A percentile compares a stretch with the other conserved stretches of the same genome.
phyloP scores from a whole-genome alignment of 805 yeast species.

The Spathaspora passalidarum region DNA sequence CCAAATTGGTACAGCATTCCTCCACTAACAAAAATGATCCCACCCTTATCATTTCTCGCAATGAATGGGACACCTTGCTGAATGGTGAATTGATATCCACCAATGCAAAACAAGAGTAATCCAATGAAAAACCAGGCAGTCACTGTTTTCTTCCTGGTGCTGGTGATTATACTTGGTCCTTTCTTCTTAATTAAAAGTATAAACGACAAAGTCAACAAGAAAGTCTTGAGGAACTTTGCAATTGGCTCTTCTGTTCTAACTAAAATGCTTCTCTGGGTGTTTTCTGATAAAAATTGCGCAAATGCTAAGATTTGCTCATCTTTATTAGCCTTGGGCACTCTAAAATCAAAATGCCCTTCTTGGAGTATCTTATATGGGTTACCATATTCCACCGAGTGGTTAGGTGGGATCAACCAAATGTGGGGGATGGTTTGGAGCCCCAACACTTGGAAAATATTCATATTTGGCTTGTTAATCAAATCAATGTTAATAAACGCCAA shows the following conservation, averaged over 20 bases:
- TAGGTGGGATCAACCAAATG: slow-evolving; percentile 64
- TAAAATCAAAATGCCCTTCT: slow-evolving; percentile 31
- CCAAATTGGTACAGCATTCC: slow-evolving; percentile 72
- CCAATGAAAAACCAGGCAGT: slow-evolving; percentile 17
- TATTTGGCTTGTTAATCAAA: slow-evolving; percentile 36
- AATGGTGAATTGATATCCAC: slow-evolving; percentile 65
- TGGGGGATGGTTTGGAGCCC: slow-evolving; percentile 57
- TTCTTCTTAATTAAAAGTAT: slow-evolving; percentile 51
- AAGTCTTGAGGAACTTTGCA: slow-evolving; percentile 43
- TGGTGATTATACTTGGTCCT: slow-evolving; percentile 26
- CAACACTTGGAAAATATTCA: slow-evolving; percentile 37
- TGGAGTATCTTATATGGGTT: slow-evolving; percentile 18
- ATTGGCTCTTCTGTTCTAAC: slow-evolving; percentile 41
- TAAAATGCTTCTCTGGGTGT: slow-evolving; percentile 41
- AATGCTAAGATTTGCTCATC: slow-evolving; percentile 44
- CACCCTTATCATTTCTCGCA: slow-evolving; percentile 48
- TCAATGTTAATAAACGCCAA: slow-evolving; percentile 53
- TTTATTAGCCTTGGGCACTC: slow-evolving; percentile 32
- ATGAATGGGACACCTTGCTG: slow-evolving; percentile 63
- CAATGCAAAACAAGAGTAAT: slow-evolving; percentile 40
- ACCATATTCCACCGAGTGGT: slow-evolving; percentile 14
- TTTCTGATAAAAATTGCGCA: slow-evolving; percentile 51
- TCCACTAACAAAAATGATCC: slow-evolving; percentile 59
- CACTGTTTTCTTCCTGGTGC: slow-evolving; percentile 18
- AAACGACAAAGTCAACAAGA: slow-evolving; percentile 39